Evolutionary conservation across 1,284 basidiomycete species (phyloP), one percentile per base, ranked within the genome.

Genomic region (Sporisorium iseilematis-ciliati): DNA sequence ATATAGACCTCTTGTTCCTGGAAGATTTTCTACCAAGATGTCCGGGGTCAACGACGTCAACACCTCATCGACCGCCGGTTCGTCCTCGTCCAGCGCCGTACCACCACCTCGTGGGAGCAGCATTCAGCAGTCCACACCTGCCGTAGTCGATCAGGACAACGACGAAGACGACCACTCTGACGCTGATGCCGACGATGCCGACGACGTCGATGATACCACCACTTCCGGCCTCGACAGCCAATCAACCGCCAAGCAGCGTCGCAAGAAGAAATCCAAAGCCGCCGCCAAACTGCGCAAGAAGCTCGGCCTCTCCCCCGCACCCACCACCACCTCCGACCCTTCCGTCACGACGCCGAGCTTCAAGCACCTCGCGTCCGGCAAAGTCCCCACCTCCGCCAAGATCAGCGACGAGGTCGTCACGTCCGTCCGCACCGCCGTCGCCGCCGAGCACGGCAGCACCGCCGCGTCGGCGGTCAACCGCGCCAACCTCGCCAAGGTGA

Each of bases 261-360:
- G 79, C 51, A 80, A 80, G 71, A 80, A 82, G 41, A 80, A 79
- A 65, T 75, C 66, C 49, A 81, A 81, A 56, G 73, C 78, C 0
- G 78, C 78, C 6, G 69, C 72, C 54, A 82, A 80, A 51, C 56
- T 80, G 29, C 72, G 70, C 38, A 80, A 82, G 35, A 80, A 80
- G 61, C 66, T 82, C 25, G 79, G 80, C 12, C 51, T 79, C 33
- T 29, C 42, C 35, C 26, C 58, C 18, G 8, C 45, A 25, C 29
- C 42, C 26, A 20, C 23, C 23, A 51, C 38, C n/a, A 3, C 52
- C 33, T 21, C 57, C 10, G 60, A 67, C 26, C 64, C 62, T 14
- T 38, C 35, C 35, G 16, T 14, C 35, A 16, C 35, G 12, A 33
- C 33, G 7, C 35, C 35, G 16, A 16, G 12, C 11, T 38, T 38